phyloP scores from a whole-genome alignment of 2,329 filamentous ascomycete genomes.

The Pseudogymnoascus sp. region DNA sequence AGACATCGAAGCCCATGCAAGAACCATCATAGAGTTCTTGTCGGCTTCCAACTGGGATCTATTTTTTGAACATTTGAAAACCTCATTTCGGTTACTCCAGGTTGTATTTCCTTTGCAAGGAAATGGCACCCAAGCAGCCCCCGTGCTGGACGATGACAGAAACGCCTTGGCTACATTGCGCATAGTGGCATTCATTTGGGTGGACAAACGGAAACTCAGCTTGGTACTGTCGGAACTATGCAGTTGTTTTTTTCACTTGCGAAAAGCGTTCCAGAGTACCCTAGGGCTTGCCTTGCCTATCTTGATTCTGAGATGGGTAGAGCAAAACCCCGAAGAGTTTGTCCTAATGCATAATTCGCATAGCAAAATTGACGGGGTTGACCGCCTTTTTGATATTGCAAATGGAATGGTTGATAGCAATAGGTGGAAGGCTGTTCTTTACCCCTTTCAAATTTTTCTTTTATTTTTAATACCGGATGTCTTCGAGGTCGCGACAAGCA shows the following conservation, averaged over 20 bases:
- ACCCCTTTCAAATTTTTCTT: slow-evolving; percentile 55
- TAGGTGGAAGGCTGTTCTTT: slow-evolving; percentile 47
- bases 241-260: slow-evolving; percentile 59
- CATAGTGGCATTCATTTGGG: slow-evolving; percentile 56
- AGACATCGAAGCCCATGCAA: slow-evolving; percentile 48
- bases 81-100: slow-evolving; percentile 24
- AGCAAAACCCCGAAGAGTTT: slow-evolving; percentile 57
- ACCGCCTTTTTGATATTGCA: slow-evolving; percentile 63
- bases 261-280: slow-evolving; percentile 55
- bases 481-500: slow-evolving; percentile 61
- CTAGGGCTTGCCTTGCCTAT: slow-evolving; percentile 55
- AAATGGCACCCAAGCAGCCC: slow-evolving; percentile 19
- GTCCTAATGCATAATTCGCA: slow-evolving; percentile 53
- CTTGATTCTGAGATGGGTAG: slow-evolving; percentile 58
- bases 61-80: slow-evolving; percentile 52
- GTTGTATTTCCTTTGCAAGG: slow-evolving; percentile 23
- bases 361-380: slow-evolving; percentile 56
- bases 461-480: slow-evolving; percentile 60
- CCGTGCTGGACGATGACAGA: slow-evolving; percentile 25
- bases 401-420: slow-evolving; percentile 52
- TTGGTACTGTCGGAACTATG: slow-evolving; percentile 58
- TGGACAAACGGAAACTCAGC: slow-evolving; percentile 54
- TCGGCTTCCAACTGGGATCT: slow-evolving; percentile 57
- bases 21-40: slow-evolving; percentile 53
- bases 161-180: slow-evolving; percentile 47